Base-by-base conservation (phyloP, 257 asterid species). In the Plectranthus barbatus region DNA sequence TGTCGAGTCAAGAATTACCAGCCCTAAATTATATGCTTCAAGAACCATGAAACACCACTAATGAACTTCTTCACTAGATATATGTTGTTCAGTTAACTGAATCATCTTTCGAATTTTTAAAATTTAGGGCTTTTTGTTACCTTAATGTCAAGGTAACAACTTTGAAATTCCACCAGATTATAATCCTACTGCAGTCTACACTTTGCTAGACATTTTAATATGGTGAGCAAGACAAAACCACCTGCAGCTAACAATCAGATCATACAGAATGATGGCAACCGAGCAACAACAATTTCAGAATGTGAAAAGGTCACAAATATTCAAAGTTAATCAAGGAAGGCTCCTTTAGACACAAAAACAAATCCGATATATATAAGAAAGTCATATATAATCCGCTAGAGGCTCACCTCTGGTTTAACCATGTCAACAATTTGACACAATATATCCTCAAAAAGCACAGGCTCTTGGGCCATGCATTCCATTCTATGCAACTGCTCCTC, bases 401-500 rank as follows among this genome's bases (percentile, higher is more conserved):
- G 72, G 34, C 56, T 71, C 56, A 90, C 99, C 97, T 93, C 95
- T 53, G 97, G 99, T 67, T 72, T 71, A 72, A 93, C 74, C 99
- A 93, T 93, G 85, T 93, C 99, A 72, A 93, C 90, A 67, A 93
- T 87, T 81, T 93, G 99, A 77, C 99, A 93, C 73, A 93, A 79
- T 68, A 93, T 89, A 85, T 90, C 97, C 84, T 93, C 99, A 82
- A 90, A 93, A 74, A 93, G 96, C 42, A 93, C 97, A 76, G 97
- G 99, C 84, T 93, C 99, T 74, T 93, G 99, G 72, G 97, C 96
- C 97, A 93, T 93, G 87, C 99, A 93, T 77, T 93, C 99, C 99
- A 93, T 93, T 79, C 99, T 84, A 78, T 93, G 99, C 80, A 93
- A 66, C 77, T 93, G 99, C 80, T 93, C 99, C 82, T 93, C 99